These are phyloP conservation scores for Cordyceps javanica DNA, from an alignment of 2,329 filamentous ascomycete species.

Conservation along the genomic window DNA sequence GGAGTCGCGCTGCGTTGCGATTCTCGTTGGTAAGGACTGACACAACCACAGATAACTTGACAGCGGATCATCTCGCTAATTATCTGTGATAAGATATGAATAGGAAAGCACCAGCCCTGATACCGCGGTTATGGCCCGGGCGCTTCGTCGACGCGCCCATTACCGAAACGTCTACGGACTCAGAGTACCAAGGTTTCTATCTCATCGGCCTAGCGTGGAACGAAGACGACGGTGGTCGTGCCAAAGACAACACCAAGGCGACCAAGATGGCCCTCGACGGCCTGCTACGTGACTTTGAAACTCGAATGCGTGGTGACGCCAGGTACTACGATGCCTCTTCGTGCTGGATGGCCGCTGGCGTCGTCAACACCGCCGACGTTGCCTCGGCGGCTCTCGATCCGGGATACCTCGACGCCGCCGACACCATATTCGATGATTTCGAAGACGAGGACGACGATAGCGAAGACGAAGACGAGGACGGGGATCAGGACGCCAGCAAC, in stretches of 20 bases:
- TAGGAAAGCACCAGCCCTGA: slow-evolving; percentile 42
- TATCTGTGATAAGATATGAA: slow-evolving; percentile 40
- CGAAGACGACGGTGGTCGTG: slow-evolving; percentile 18
- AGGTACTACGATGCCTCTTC: slow-evolving; percentile 43
- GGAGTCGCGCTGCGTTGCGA: slow-evolving; percentile 51
- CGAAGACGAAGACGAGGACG: slow-evolving; percentile 10
- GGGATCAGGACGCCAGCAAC: background rate
- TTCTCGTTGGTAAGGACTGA: slow-evolving; percentile 47
- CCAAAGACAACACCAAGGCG: slow-evolving; percentile 35
- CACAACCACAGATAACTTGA: slow-evolving; percentile 5
- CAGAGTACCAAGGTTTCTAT: slow-evolving; percentile 55
- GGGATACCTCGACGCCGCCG: slow-evolving; percentile 40
- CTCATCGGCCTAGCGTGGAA: slow-evolving; percentile 49
- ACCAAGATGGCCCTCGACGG: slow-evolving; percentile 38
- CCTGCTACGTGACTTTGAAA: slow-evolving; percentile 42
- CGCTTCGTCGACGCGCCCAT: slow-evolving; percentile 41
- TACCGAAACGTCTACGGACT: slow-evolving; percentile 19
- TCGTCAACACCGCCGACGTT: slow-evolving; percentile 34
- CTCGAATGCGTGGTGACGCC: slow-evolving; percentile 37
- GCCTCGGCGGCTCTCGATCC: slow-evolving; percentile 39
- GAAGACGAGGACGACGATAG: slow-evolving; percentile 21
- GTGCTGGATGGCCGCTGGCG: slow-evolving; percentile 41
- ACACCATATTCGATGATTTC: slow-evolving; percentile 34
- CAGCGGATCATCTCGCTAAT: background rate
- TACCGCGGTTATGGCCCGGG: slow-evolving; percentile 56